These are phyloP conservation scores for Tuber aestivum DNA, from an alignment of 495 filamentous ascomycete species.

Conservation along the genomic window DNA sequence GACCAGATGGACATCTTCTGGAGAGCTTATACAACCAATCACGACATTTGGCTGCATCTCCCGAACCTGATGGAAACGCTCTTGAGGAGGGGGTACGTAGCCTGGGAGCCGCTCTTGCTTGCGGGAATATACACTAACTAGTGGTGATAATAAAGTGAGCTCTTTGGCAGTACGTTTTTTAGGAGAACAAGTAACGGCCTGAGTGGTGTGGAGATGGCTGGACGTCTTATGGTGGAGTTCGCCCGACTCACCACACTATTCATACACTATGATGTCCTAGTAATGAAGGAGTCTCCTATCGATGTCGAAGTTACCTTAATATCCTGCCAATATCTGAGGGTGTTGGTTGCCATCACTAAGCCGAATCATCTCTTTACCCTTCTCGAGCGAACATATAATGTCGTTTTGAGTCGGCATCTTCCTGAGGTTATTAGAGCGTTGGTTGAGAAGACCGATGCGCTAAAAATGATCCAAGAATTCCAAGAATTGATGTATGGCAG, in stretches of 20 bases:
- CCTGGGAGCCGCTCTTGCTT: neutral
- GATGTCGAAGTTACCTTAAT: conserved; percentile 25
- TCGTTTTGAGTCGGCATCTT: conserved; percentile 14
- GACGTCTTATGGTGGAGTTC: conserved; percentile 27
- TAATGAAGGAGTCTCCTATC: conserved; percentile 20
- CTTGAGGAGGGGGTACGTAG: conserved; percentile 28
- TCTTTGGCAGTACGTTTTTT: conserved; percentile 25
- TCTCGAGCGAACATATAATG: conserved; percentile 27
- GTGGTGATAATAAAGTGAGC: conserved; percentile 22
- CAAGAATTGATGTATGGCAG: conserved; percentile 24
- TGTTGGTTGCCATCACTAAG: conserved; percentile 25
- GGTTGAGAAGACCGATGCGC: conserved; percentile 28
- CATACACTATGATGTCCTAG: conserved; percentile 34
- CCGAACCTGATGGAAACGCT: conserved; percentile 31
- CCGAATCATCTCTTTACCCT: conserved; percentile 35
- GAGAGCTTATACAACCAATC: conserved; percentile 33
- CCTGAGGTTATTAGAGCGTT: conserved; percentile 32
- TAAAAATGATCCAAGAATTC: conserved; percentile 30
- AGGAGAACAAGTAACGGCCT: conserved; percentile 20
- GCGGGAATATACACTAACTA: neutral
- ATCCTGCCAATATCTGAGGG: conserved; percentile 29
- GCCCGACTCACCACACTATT: conserved; percentile 31
- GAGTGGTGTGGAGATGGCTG: conserved; percentile 25
- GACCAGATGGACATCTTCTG: conserved; percentile 35
- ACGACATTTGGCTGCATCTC: conserved; percentile 34